Conservation (phyloP, 352 stramenopile genomes). For the Pythium apleroticum region DNA sequence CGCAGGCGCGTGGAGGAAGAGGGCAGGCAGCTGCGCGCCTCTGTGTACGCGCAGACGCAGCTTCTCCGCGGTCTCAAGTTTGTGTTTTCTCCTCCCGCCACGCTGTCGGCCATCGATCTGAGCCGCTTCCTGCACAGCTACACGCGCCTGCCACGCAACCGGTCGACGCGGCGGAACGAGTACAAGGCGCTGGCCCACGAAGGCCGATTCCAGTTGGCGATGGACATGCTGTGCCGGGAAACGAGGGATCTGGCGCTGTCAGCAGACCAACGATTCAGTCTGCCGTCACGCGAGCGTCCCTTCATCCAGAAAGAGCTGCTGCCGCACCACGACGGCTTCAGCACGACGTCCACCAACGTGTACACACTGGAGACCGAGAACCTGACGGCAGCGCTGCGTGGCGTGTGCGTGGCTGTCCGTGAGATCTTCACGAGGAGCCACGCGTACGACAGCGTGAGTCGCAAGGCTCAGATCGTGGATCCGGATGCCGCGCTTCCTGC, state of each 20-base stretch:
- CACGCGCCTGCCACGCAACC: constrained; percentile 10
- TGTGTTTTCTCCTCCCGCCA: neutral
- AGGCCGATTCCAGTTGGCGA: neutral
- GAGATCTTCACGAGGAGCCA: too few species aligned
- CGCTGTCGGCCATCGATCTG: constrained; percentile 1
- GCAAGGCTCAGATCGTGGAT: too few species aligned
- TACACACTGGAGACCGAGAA: constrained; percentile 36
- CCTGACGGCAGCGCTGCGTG: constrained; percentile 23
- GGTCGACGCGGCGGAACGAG: neutral
- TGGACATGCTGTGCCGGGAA: constrained; percentile 13
- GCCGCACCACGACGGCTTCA: neutral
- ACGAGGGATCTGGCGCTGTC: neutral
- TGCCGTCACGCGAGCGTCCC: neutral
- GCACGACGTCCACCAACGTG: constrained; percentile 28
- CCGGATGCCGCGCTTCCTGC: too few species aligned
- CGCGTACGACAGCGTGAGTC: too few species aligned
- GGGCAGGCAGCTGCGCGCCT: neutral
- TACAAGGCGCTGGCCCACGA: neutral
- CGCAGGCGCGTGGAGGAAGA: constrained; percentile 10
- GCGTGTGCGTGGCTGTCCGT: constrained; percentile 24
- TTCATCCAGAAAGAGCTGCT: neutral
- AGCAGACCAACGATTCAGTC: neutral
- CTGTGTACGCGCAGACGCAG: neutral
- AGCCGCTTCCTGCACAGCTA: constrained; percentile 8
- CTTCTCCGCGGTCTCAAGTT: neutral